phyloP scores from a whole-genome alignment of 352 stramenopile genomes.

The Phytophthora chlamydospora region DNA sequence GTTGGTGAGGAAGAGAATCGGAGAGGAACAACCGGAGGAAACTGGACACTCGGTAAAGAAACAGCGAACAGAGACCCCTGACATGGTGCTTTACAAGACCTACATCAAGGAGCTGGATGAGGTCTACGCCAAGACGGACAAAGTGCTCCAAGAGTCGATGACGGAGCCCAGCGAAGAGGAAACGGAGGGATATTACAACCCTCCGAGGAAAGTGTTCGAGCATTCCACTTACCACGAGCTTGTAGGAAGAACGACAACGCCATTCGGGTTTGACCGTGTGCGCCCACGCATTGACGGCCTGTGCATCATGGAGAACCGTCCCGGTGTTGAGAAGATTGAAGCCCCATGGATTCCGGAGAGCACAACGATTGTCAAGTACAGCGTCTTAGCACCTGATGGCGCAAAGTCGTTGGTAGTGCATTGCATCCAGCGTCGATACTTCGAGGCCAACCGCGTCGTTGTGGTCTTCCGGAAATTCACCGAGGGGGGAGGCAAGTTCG shows the following conservation, averaged over 20 bases:
- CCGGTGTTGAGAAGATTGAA: conserved; percentile 17
- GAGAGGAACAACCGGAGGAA: conserved; percentile 14
- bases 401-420: conserved; percentile 12
- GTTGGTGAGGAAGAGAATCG: conserved; percentile 30
- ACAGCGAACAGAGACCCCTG: conserved; percentile 14
- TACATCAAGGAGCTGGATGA: conserved; percentile 38
- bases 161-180: neutral
- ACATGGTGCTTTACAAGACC: conserved; percentile 25
- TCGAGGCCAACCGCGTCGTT: conserved; percentile 50
- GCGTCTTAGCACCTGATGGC: neutral
- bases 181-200: conserved; percentile 2
- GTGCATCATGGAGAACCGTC: conserved; percentile 17
- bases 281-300: neutral
- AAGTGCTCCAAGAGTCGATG: conserved; percentile 10
- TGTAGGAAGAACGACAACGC: conserved; percentile 17
- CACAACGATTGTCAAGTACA: conserved; percentile 37
- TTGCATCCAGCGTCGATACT: conserved; percentile 44
- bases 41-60: conserved; percentile 7
- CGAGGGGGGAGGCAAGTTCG: conserved; percentile 41
- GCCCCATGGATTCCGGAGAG: conserved; percentile 21
- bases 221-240: conserved; percentile 25
- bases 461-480: conserved; percentile 56
- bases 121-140: conserved; percentile 29
- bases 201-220: neutral
- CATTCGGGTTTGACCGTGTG: conserved; percentile 29